Evolutionary conservation across 2,329 filamentous ascomycete species (phyloP), one percentile per base, ranked within the genome.

Genomic region (Monilinia polystroma): DNA sequence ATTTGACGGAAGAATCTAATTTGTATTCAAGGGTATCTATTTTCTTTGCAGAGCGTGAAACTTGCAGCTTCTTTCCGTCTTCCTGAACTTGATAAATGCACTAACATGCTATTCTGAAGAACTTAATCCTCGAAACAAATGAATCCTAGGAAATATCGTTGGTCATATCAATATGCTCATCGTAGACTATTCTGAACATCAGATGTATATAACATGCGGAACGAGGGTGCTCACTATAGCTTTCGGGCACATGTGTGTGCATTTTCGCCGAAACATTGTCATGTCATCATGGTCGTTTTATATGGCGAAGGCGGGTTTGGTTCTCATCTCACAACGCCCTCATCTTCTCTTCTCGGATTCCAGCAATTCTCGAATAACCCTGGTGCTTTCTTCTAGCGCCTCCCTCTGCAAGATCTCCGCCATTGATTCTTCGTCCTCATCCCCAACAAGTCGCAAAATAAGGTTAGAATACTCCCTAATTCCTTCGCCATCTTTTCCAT

Each of bases 391-490:
- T 14, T 41, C 64, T 26, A 66, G 32, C 3, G 77, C 79, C 20
- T 82, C 73, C 69, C 85, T 80, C 68, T 80, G 78, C 69, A 81
- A 78, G 53, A 84, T 73, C 7, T 79, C 54, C 8, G 76, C 76
- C 8, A 77, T 76, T 10, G 78, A 74, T 35, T 80, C 77, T 4
- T 64, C 58, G 2, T 72, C 69, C 11, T 77, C 77, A 14, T 72
- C 69, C 6, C 77, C 77, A 29, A 87, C 77, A 45, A 87, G 76
- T 66, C 82, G 79, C 58, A 83, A 72, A 23, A 89, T 80, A 29
- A 88, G 77, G 68, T 85, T 84, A 57, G 82, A 83, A 72, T 87
- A 90, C 75, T 88, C 87, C 63, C 83, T 79, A 41, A 90, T 79
- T 5, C 80, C 86, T 70, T 88, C 85, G 41, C 85, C 85, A 67